Percentiles rank a stretch among this genome's conserved stretches.
Evolutionary conservation across 202 grass and related monocot species (phyloP).

Genomic region (Dendrocalamus latiflorus): DNA sequence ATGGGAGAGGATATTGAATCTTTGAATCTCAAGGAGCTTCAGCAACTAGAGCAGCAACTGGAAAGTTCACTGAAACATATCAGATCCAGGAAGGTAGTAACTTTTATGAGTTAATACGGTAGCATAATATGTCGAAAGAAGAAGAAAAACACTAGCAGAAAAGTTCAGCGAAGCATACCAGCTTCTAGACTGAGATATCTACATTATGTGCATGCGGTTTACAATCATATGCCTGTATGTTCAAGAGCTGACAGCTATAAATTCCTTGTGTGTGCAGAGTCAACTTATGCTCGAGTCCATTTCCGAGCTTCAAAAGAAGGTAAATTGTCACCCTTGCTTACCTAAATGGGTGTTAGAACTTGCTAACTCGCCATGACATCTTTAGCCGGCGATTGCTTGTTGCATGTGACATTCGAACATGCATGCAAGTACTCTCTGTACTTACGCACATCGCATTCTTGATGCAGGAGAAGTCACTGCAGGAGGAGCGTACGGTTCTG

Average conservation of each 20-base stretch:
- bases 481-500: conserved; percentile 66
- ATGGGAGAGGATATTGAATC: conserved; percentile 91
- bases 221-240: neutral
- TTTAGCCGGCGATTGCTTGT: neutral
- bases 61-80: conserved; percentile 79
- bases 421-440: neutral
- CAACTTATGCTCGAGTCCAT: conserved; percentile 67
- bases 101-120: neutral
- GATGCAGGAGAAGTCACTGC: conserved; percentile 67
- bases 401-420: neutral
- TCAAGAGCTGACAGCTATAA: conserved; percentile 7
- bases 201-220: neutral
- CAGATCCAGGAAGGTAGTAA: conserved; percentile 69
- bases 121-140: neutral
- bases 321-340: conserved; percentile 13
- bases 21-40: conserved; percentile 75
- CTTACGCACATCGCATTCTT: neutral
- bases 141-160: neutral
- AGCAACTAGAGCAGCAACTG: conserved; percentile 79
- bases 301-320: conserved; percentile 71
- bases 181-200: neutral
- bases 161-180: neutral
- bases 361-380: neutral
- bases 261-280: conserved; percentile 34
- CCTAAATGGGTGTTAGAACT: neutral